These are phyloP conservation scores for Paraconiothyrium brasiliense DNA, from an alignment of 2,329 filamentous ascomycete species.

Conservation along the genomic window DNA sequence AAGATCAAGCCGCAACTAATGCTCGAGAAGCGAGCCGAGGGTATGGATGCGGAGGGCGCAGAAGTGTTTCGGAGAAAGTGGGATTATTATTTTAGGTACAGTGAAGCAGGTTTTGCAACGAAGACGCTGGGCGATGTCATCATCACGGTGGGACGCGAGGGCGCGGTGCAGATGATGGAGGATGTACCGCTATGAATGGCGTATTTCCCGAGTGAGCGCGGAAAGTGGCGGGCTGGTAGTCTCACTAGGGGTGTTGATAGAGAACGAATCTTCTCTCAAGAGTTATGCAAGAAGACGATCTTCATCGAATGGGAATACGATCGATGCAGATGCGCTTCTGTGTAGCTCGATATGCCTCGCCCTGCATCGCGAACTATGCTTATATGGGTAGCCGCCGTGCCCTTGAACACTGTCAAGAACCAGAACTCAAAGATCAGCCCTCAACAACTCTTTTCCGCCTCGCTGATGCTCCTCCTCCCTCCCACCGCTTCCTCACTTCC, in stretches of 20 bases:
- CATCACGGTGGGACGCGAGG: slow-evolving; percentile 73
- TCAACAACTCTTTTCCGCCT: too few species aligned
- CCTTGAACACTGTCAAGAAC: too few species aligned
- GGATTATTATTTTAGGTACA: slow-evolving; percentile 82
- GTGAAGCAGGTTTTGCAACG: slow-evolving; percentile 75
- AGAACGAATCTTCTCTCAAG: neutral
- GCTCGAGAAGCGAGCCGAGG: slow-evolving; percentile 67
- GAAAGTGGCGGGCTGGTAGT: neutral
- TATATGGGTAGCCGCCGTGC: too few species aligned
- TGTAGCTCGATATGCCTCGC: too few species aligned
- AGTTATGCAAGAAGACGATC: too few species aligned
- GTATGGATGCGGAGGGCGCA: slow-evolving; percentile 69
- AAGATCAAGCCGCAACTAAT: slow-evolving; percentile 69
- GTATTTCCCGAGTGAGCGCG: neutral
- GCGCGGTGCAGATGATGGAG: slow-evolving; percentile 73
- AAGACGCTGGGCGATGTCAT: slow-evolving; percentile 79
- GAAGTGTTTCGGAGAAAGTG: slow-evolving; percentile 76
- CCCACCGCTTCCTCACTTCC: neutral
- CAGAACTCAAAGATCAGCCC: too few species aligned
- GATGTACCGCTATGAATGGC: slow-evolving; percentile 67
- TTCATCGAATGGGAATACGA: too few species aligned
- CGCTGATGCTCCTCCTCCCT: too few species aligned
- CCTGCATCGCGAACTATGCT: too few species aligned
- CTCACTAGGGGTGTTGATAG: neutral
- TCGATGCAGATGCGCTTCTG: too few species aligned